Evolutionary conservation across 495 filamentous ascomycete genomes (phyloP).

Genomic region (Penicillium taxi): DNA sequence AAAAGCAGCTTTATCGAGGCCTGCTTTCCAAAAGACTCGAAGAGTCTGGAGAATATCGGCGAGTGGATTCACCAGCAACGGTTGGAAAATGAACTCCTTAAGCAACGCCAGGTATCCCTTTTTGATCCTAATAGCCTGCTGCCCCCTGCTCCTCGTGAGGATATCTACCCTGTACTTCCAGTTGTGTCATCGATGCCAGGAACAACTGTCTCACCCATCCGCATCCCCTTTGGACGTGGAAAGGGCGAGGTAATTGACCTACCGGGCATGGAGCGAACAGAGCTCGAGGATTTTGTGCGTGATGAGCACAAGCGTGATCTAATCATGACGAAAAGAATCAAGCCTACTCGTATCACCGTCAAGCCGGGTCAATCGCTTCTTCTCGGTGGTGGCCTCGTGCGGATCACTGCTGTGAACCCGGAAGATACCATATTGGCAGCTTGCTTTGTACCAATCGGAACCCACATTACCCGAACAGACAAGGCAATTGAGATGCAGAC

Average conservation of each 20-base stretch:
- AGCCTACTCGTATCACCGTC: slow-evolving; percentile 59
- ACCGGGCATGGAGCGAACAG: slow-evolving; percentile 70
- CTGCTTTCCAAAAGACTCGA: slow-evolving; percentile 76
- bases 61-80: slow-evolving; percentile 26
- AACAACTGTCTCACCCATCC: slow-evolving; percentile 89
- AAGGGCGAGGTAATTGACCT: slow-evolving; percentile 92
- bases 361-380: slow-evolving; percentile 77
- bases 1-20: slow-evolving; percentile 85
- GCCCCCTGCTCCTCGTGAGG: slow-evolving; percentile 67
- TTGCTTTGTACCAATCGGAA: slow-evolving; percentile 64
- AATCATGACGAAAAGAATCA: slow-evolving; percentile 64
- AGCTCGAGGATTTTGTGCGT: slow-evolving; percentile 59
- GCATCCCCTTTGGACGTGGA: slow-evolving; percentile 74
- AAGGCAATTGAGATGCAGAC: slow-evolving; percentile 66
- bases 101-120: slow-evolving; percentile 8
- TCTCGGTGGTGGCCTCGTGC: slow-evolving; percentile 73
- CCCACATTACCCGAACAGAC: slow-evolving; percentile 67
- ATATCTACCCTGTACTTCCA: slow-evolving; percentile 69
- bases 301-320: slow-evolving; percentile 55
- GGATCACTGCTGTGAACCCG: slow-evolving; percentile 68
- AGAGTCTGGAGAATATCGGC: slow-evolving; percentile 33
- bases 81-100: slow-evolving; percentile 13
- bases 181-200: slow-evolving; percentile 79
- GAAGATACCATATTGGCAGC: slow-evolving; percentile 61
- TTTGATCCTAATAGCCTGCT: slow-evolving; percentile 43